Evolutionary conservation across 2,329 filamentous ascomycete species (phyloP), one percentile per base, ranked within the genome.

Genomic region (Alternaria brassicae): DNA sequence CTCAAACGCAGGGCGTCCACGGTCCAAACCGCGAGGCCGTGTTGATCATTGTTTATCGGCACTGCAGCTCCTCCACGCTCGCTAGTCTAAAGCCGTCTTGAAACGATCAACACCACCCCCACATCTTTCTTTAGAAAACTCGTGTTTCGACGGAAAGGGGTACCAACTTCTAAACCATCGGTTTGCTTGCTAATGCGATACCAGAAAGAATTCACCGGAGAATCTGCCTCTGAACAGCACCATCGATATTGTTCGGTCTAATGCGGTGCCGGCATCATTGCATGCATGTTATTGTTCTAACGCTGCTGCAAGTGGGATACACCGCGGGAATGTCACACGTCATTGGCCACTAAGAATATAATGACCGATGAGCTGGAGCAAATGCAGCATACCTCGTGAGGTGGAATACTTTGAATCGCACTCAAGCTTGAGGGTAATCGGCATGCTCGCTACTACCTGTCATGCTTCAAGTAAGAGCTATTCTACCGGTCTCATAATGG

Each of bases 91-190:
- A 53, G 39, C 49, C 25, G 37, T 21, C 51, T 60, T 64, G 52
- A 60, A 60, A 60, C 57, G 28, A 60, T 56, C 68, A 67, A 64
- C 60, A 60, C 52, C 30, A 58, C 50, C 61, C 60, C 62, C 58
- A 48, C 56, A 47, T 9, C 66, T 66, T 64, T 61, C 56, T 67
- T 70, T 70, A 65, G 68, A 61, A 68, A 37, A 45, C 45, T 2
- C 13, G 30, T 56, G 62, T 67, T 69, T 70, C 66, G 56, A 58
- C 40, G 56, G 25, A 51, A 44, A 41, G 51, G 47, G 58, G 40
- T 39, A 36, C 19, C 42, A 62, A 17, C 25, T 49, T 34, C 30
- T 21, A 51, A 40, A 42, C 41, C 39, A 37, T 27, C 27, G 42
- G 32, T 52, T 41, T 30, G 21, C 17, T 13, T 47, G 37, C 50